Evolutionary conservation across 768 basidiomycete species (phyloP).

Genomic region (Amanita brunnescens): DNA sequence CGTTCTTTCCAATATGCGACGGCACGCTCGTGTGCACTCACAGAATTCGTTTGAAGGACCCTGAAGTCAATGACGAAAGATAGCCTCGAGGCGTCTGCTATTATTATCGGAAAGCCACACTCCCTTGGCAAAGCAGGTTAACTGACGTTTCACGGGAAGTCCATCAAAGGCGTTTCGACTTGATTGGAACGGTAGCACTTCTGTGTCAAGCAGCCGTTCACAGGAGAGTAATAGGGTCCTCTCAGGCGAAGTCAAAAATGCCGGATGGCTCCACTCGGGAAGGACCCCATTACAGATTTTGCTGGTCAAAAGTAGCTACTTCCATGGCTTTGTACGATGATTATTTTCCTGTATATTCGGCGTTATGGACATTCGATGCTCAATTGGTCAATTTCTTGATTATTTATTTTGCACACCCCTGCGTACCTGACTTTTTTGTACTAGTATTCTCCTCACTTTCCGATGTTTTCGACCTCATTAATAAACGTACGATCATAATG

Average conservation of each 20-base stretch:
- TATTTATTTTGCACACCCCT: background rate
- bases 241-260: constrained; percentile 25
- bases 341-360: background rate
- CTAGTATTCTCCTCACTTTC: background rate
- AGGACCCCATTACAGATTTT: constrained; percentile 16
- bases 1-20: constrained; percentile 84
- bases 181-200: constrained; percentile 31
- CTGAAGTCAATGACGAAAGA: constrained; percentile 36
- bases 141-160: constrained; percentile 2
- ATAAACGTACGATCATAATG: constrained; percentile 29
- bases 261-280: constrained; percentile 17
- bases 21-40: constrained; percentile 69
- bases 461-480: background rate
- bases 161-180: constrained; percentile 20
- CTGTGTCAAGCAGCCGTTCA: constrained; percentile 32
- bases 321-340: background rate
- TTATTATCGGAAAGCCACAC: background rate
- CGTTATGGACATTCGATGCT: background rate
- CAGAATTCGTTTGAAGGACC: constrained; percentile 19
- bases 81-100: constrained; percentile 21
- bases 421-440: background rate
- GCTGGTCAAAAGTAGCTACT: background rate
- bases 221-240: constrained; percentile 31
- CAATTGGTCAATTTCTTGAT: background rate
- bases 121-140: background rate